These are phyloP conservation scores for Dothidotthia symphoricarpi DNA, from an alignment of 2,329 filamentous ascomycete species.

Conservation along the genomic window DNA sequence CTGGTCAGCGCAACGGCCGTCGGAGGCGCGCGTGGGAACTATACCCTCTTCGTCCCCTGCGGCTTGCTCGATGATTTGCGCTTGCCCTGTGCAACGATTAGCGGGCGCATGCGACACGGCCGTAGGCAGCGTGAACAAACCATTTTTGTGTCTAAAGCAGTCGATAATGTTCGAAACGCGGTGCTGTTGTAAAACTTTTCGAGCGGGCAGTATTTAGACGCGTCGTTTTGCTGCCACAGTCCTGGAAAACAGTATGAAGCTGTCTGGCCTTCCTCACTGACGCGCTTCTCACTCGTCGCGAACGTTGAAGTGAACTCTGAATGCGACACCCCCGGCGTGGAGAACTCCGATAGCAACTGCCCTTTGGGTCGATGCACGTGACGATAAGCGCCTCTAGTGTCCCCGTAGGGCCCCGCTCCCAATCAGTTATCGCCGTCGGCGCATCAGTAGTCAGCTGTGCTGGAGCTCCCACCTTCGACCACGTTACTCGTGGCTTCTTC, in stretches of 20 bases:
- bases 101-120: slow-evolving; percentile 16
- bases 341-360: slow-evolving; percentile 25
- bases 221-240: not conserved
- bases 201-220: no score
- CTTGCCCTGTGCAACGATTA: slow-evolving; percentile 63
- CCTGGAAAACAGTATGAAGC: slow-evolving; percentile 6
- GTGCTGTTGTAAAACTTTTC: no score
- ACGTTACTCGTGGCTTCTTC: no score
- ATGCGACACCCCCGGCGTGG: slow-evolving; percentile 6
- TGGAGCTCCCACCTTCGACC: slow-evolving; percentile 4
- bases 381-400: no score
- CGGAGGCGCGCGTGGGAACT: slow-evolving; percentile 11
- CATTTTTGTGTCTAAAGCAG: not conserved
- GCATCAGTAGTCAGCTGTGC: slow-evolving; percentile 15
- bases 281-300: no score
- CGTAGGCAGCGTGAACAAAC: no score
- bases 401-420: slow-evolving; percentile 25
- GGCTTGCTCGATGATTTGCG: slow-evolving; percentile 84
- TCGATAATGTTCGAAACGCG: not conserved
- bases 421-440: slow-evolving; percentile 21
- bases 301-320: no score
- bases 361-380: slow-evolving; percentile 5
- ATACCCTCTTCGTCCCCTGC: slow-evolving; percentile 77
- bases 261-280: not conserved
- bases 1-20: slow-evolving; percentile 12